These are phyloP conservation scores for Zoysia japonica DNA, from an alignment of 176 grass and related monocot species.

Conservation along the genomic window DNA sequence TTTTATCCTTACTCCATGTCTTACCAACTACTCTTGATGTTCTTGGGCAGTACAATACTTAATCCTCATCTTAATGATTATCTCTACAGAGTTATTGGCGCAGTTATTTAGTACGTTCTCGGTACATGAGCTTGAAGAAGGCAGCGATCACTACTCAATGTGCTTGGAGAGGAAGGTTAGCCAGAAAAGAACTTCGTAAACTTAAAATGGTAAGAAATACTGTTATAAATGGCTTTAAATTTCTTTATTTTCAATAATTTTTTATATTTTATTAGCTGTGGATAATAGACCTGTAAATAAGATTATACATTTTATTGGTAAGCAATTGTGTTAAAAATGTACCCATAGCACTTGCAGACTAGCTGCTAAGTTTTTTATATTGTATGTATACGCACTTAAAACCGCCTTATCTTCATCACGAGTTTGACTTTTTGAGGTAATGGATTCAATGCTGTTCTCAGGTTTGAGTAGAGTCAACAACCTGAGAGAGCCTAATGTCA, in stretches of 20 bases:
- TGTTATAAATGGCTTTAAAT: slow-evolving; percentile 10
- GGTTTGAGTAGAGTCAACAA: no score
- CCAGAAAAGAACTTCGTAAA: slow-evolving; percentile 85
- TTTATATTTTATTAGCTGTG: neutral
- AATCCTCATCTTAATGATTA: slow-evolving; percentile 32
- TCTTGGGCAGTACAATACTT: slow-evolving; percentile 29
- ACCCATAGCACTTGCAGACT: neutral
- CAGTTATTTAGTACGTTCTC: slow-evolving; percentile 57
- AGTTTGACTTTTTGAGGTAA: no score
- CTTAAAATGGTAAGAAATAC: slow-evolving; percentile 85
- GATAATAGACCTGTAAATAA: neutral
- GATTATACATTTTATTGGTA: neutral
- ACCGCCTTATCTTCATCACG: neutral
- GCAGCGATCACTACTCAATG: slow-evolving; percentile 78
- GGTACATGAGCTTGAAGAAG: slow-evolving; percentile 74
- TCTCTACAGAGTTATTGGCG: slow-evolving; percentile 66
- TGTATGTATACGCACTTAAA: neutral
- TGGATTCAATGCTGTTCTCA: no score
- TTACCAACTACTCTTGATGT: slow-evolving; percentile 20
- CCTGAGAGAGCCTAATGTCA: neutral
- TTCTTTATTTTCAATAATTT: slow-evolving; percentile 22
- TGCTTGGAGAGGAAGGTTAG: slow-evolving; percentile 87
- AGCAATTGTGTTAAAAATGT: neutral
- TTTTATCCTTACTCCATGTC: slow-evolving; percentile 6
- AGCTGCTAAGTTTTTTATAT: neutral